A percentile compares a stretch with the other conserved stretches of the same genome.
These are phyloP conservation scores for Fraxinus excelsior DNA, from an alignment of 257 asterid species.

Conservation along the genomic window DNA sequence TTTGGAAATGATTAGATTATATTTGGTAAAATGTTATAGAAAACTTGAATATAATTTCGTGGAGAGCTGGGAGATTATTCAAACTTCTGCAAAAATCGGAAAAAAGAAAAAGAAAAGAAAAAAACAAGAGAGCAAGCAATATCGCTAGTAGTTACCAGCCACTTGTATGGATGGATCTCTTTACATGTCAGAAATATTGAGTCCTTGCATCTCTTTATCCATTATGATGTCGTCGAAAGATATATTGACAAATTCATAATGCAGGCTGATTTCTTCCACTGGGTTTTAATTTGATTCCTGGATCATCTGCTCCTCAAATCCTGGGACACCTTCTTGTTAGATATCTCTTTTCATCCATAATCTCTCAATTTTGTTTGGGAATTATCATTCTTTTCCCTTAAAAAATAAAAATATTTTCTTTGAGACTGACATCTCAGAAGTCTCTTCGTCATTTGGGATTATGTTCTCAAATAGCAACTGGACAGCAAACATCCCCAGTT, in stretches of 20 bases:
- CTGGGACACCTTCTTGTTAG: slow-evolving; percentile 29
- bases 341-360: slow-evolving; percentile 23
- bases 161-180: neutral
- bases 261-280: slow-evolving; percentile 43
- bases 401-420: no score
- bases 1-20: slow-evolving; percentile 13
- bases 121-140: neutral
- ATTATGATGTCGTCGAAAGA: slow-evolving; percentile 16
- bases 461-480: slow-evolving; percentile 77
- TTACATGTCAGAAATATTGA: neutral
- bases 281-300: slow-evolving; percentile 30
- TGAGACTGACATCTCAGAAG: slow-evolving; percentile 71
- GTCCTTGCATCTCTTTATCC: neutral
- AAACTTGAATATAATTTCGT: neutral
- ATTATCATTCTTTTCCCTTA: no score
- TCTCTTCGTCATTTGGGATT: slow-evolving; percentile 90
- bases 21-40: neutral
- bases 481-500: slow-evolving; percentile 88
- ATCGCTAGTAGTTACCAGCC: neutral
- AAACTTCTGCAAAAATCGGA: neutral
- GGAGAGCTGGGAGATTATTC: neutral
- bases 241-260: slow-evolving; percentile 17
- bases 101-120: no score
- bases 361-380: neutral
- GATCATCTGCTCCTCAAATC: slow-evolving; percentile 27